Base-by-base conservation (phyloP, 2,329 filamentous ascomycete genomes). In the Clarireedia paspali region DNA sequence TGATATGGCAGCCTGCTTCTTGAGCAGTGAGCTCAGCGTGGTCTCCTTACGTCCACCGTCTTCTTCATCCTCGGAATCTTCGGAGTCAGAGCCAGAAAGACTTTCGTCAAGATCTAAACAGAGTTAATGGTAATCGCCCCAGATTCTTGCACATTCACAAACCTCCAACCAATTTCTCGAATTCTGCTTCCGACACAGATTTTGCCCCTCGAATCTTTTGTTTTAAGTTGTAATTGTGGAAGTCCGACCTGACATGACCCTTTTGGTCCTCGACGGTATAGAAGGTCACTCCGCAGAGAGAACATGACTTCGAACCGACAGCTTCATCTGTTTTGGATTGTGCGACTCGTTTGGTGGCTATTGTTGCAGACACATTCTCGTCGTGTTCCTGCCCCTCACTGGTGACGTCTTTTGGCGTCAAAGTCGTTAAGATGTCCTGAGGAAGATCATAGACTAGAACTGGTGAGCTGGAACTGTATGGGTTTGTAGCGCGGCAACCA, bases 161-260 rank as follows among this genome's bases (percentile, higher is more conserved):
- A 69, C 70, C 71, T 38, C 84, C 89, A 6, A 97, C 78, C 6
- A 96, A 78, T 68, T 86, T 89, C 69, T 94, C 89, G 63, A 99
- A 99, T 36, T 96, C 91, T 6, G 68, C 70, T 67, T 99, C 94
- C 1, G 83, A 82, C 1, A 96, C 86, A 0, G 88, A 73, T 9
- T 78, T 79, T 57, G 79, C 77, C 0, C 89, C 89, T 47, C 89
- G 84, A 56, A 96, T 74, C 74, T 89, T 95, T 69, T 92, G 88
- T 72, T 96, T 97, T 59, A 97, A 74, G 69, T 99, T 99, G 74
- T 96, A 99, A 62, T 87, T 82, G 70, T 99, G 94, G 49, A 95
- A 78, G 67, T 99, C 94, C 9, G 92, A 96, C 65, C 89, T 88
- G 57, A 89, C 84, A 72, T 99, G 94, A 57, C 83, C 80, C 59